phyloP scores from a whole-genome alignment of 2,329 filamentous ascomycete species.

The Xylaria sp. region DNA sequence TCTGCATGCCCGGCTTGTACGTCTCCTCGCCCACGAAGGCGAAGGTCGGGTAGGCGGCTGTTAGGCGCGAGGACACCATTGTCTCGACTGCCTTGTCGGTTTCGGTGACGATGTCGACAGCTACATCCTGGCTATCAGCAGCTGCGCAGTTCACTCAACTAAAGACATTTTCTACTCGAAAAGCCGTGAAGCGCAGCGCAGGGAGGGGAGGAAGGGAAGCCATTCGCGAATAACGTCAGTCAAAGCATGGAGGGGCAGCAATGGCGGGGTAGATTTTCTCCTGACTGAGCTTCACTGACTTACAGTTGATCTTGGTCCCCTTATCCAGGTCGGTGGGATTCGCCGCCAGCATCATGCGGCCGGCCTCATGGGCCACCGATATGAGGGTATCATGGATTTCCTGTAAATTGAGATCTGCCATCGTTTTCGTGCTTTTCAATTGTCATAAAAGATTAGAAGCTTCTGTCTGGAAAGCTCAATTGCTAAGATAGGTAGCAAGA shows the following conservation, averaged over 20 bases:
- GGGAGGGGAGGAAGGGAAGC: not conserved
- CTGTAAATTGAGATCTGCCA: slow-evolving; percentile 69
- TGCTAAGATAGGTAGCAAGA: slow-evolving; percentile 2
- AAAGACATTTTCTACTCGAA: not conserved
- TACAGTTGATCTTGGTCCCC: slow-evolving; percentile 74
- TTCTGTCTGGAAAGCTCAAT: not conserved
- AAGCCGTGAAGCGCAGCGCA: not conserved
- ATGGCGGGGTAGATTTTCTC: slow-evolving; percentile 38
- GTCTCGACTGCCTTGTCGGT: slow-evolving; percentile 73
- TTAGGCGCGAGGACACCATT: slow-evolving; percentile 67
- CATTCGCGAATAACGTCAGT: slow-evolving; percentile 13
- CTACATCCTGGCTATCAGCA: slow-evolving; percentile 52
- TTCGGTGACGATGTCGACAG: slow-evolving; percentile 76
- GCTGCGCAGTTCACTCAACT: not conserved
- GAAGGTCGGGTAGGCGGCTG: slow-evolving; percentile 64
- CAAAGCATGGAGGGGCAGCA: slow-evolving; percentile 32
- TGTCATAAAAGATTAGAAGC: not conserved
- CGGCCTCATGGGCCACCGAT: slow-evolving; percentile 70
- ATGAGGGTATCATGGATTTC: slow-evolving; percentile 71
- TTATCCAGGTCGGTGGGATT: slow-evolving; percentile 67
- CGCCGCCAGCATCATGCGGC: slow-evolving; percentile 70
- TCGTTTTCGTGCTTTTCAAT: not conserved
- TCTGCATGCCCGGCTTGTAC: slow-evolving; percentile 71
- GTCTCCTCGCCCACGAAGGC: slow-evolving; percentile 82
- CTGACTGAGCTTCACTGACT: slow-evolving; percentile 31